A percentile compares a stretch with the other conserved stretches of the same genome.
phyloP scores from a whole-genome alignment of 169 alveolate species.

The Eimeria nieschulzi region DNA sequence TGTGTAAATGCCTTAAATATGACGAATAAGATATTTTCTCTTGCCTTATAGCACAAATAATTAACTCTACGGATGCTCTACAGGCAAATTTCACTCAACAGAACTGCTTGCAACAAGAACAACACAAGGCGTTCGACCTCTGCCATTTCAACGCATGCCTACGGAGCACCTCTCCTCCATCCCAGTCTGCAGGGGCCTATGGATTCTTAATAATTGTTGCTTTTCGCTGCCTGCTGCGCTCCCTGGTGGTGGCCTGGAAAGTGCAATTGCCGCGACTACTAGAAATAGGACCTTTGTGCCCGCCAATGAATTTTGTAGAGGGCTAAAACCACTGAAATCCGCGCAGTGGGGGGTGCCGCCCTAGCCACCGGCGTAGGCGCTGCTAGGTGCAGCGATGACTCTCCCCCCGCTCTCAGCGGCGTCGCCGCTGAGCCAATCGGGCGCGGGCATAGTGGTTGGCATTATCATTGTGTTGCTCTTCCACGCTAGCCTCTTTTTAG shows the following conservation, averaged over 20 bases:
- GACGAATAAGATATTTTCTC: no score
- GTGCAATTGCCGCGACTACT: background rate
- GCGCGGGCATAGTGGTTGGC: constrained; percentile 49
- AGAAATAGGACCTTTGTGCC: background rate
- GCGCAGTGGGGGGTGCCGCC: background rate
- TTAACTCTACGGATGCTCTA: no score
- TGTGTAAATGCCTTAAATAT: no score
- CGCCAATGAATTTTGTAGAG: background rate
- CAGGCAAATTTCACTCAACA: no score
- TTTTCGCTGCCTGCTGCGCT: background rate
- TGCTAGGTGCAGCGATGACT: constrained; percentile 33
- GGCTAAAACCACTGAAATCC: background rate
- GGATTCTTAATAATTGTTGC: no score
- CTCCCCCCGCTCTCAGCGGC: constrained; percentile 65
- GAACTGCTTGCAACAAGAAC: no score
- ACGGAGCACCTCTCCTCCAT: background rate
- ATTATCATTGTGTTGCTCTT: constrained; percentile 48
- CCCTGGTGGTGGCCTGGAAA: background rate
- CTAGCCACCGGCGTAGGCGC: constrained; percentile 11
- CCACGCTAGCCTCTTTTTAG: constrained; percentile 62
- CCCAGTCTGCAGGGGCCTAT: no score
- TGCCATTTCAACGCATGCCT: background rate
- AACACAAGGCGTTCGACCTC: no score
- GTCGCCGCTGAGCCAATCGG: constrained; percentile 46
- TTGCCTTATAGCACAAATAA: no score